Base-by-base conservation (phyloP, 2,329 filamentous ascomycete species). In the Eurotiales sp. region DNA sequence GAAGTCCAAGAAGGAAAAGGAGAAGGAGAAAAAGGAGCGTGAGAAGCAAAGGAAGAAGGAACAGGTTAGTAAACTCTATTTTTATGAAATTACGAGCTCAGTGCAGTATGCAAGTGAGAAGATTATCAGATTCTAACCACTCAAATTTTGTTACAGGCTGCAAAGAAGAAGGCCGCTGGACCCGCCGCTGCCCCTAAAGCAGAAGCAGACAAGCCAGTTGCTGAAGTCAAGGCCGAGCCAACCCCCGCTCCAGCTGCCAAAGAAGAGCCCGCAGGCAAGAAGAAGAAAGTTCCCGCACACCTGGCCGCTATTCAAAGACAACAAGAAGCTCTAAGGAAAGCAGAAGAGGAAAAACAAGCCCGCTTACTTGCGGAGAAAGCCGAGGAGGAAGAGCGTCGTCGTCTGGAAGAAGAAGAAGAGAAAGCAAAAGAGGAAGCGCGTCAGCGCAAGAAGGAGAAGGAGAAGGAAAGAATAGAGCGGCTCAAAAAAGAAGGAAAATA, bases 1-100 rank as follows among this genome's bases (percentile, higher is more conserved):
- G 44, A 84, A 97, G 75, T 95, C 90, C 34, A 99, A 97, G 82
- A 93, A 95, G 53, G 91, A 99, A 76, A 99, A 99, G 77, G 93
- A 99, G 71, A 95, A 90, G 73, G 80, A 92, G 65, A 97, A 92
- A 81, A 99, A 96, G 76, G 93, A 99, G 77, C 85, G 90, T 55
- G 93, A 99, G 77, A 99, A 99, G 83, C 88, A 93, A 75, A 82
- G 91, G 60, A 99, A 99, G 77, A 99, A 91, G 83, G 93, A 99
- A 73, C 87, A 97, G 82, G 90, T 93, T 70, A 52, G 77, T 66
- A 34, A 46, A 40, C 15, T 29, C 15, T 12, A 15, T 17, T 44
- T 14, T 46, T 17, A 37, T 11, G 17, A 10, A 15, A 5, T 19
- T 36, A 36, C 17, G 17, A 36, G 23, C 34, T n/a, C 42, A 14